Evolutionary conservation across 495 filamentous ascomycete genomes (phyloP).

Genomic region (Jackrogersella multiformis): DNA sequence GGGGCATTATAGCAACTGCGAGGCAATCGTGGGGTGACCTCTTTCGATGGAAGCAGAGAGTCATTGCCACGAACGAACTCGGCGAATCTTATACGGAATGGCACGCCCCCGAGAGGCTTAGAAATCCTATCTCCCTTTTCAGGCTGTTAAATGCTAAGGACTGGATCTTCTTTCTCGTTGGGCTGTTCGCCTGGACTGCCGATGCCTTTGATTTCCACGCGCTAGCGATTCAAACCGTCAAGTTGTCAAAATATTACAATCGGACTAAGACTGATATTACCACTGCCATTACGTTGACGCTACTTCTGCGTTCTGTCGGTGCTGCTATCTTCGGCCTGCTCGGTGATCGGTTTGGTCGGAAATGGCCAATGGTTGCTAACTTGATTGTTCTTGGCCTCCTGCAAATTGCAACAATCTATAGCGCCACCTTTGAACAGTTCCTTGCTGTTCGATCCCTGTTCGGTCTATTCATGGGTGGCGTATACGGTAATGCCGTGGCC

Average conservation of each 20-base stretch:
- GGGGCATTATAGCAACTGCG: conserved; percentile 66
- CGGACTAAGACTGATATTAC: conserved; percentile 72
- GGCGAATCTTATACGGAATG: conserved; percentile 67
- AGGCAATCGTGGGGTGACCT: conserved; percentile 69
- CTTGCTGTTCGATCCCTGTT: conserved; percentile 75
- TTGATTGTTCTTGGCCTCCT: conserved; percentile 69
- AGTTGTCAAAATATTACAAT: conserved; percentile 72
- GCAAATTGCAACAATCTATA: conserved; percentile 79
- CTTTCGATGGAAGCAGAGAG: conserved; percentile 73
- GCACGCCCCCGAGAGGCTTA: conserved; percentile 64
- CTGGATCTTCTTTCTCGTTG: conserved; percentile 73
- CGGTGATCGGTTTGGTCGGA: conserved; percentile 78
- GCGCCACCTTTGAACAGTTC: conserved; percentile 71
- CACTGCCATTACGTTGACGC: conserved; percentile 77
- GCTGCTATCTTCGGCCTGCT: conserved; percentile 76
- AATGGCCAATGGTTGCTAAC: conserved; percentile 82
- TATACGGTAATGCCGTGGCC: conserved; percentile 82
- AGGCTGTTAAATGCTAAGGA: conserved; percentile 62
- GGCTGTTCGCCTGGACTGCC: conserved; percentile 70
- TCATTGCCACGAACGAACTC: conserved; percentile 67
- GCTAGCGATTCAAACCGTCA: conserved; percentile 73
- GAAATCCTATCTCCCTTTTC: conserved; percentile 70
- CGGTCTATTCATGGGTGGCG: conserved; percentile 84
- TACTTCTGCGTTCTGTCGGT: conserved; percentile 75
- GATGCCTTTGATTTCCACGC: conserved; percentile 84